Conservation (phyloP, 371 early-diverging fungal species). For the Conidiobolus incongruus region DNA sequence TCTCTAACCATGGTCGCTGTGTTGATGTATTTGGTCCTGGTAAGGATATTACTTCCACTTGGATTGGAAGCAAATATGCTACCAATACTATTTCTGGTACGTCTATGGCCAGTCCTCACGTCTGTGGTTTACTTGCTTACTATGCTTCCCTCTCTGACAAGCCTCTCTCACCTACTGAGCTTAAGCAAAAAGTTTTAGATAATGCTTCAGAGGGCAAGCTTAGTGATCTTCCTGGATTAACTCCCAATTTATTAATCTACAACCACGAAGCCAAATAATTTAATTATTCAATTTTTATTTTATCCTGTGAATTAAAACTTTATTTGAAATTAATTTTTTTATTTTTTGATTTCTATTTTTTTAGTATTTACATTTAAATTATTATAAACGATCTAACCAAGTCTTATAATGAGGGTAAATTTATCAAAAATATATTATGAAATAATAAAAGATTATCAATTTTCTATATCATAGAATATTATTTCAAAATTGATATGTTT, state of each 20-base stretch:
- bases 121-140: conserved; percentile 87
- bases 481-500: no score
- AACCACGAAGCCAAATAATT: no score
- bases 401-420: no score
- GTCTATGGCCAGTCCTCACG: conserved; percentile 98
- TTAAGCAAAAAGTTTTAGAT: conserved; percentile 48
- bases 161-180: conserved; percentile 35
- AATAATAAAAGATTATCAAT: no score
- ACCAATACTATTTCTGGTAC: conserved; percentile 94
- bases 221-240: conserved; percentile 27
- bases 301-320: no score
- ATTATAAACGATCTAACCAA: no score
- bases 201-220: conserved; percentile 39
- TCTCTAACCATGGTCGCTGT: conserved; percentile 83
- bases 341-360: no score
- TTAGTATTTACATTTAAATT: no score
- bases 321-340: no score
- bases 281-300: no score
- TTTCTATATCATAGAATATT: no score
- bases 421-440: no score
- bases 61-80: conserved; percentile 51
- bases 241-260: conserved; percentile 65
- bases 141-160: conserved; percentile 29
- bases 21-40: conserved; percentile 94
- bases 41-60: conserved; percentile 69